Evolutionary conservation across 148 eudicot species (phyloP), one percentile per base, ranked within the genome.

Genomic region (Vaccinium vitisidaea): DNA sequence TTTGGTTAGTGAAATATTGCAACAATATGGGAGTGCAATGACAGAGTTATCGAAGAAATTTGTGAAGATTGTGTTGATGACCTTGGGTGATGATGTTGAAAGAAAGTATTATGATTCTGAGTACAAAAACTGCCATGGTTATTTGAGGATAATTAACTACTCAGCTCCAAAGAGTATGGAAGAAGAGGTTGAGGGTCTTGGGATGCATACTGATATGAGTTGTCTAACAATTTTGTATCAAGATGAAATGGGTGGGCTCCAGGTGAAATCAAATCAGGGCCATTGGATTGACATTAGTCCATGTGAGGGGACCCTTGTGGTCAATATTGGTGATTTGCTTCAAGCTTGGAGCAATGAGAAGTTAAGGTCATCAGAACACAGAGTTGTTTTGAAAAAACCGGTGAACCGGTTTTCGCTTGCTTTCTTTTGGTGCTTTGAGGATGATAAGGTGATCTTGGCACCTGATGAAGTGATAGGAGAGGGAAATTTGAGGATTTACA

Each of bases 281-380:
- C 79, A 87, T 8, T 93, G 95, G 98, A 86, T 93, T 87, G 90
- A 94, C 53, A 84, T 96, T 23, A 74, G 76, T 59, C 94, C 95
- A 50, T 87, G 92, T 67, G 91, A 92, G 61, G 96, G 90, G 16
- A 88, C 92, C 36, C 88, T 94, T 19, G 92, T 96, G 77, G 94
- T 96, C 43, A 96, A 96, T 82, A 53, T 96, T 67, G 98, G 98
- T 11, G 98, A 96, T 77, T 89, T 96, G 91, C 84, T 96, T 81
- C 97, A 93, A 87, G 98, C 98, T 52, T 96, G 98, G 98, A 94
- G 98, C 84, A 96, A 93, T 83, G 98, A 92, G 4, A 91, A 71
- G 56, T 50, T 96, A 4, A 88, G 95, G 80, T 96, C 98, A 9
- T 96, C 97, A 48, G 98, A 92, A 84, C 98, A 96, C 78, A 65